These are phyloP conservation scores for Litchi chinensis DNA, from an alignment of 345 rosid species.

Conservation along the genomic window DNA sequence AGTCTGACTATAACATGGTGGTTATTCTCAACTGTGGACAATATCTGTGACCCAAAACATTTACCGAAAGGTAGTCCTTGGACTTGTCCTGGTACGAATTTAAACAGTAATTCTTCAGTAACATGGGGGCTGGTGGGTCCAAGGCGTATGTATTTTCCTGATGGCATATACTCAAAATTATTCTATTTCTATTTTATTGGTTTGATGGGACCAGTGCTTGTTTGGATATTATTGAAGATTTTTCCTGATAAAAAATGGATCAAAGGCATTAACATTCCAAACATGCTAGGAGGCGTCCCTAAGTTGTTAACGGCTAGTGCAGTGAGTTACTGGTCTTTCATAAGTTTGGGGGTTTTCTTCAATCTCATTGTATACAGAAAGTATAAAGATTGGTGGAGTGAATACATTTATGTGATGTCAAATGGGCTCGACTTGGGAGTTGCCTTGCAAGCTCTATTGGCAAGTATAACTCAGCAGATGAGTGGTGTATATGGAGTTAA, in stretches of 20 bases:
- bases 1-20: neutral
- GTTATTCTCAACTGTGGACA: neutral
- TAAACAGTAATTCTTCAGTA: neutral
- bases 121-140: conserved; percentile 22
- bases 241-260: conserved; percentile 10
- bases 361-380: too few relatives aligned
- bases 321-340: neutral
- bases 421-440: conserved; percentile 3
- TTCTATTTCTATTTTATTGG: too few relatives aligned
- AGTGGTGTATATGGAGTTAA: conserved; percentile 4
- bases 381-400: neutral
- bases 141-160: neutral
- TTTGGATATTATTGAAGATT: too few relatives aligned
- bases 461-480: neutral
- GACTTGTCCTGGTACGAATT: neutral
- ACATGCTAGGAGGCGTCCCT: neutral
- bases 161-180: too few relatives aligned
- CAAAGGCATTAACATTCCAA: neutral
- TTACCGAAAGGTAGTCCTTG: conserved; percentile 16
- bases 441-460: neutral
- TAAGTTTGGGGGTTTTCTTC: neutral
- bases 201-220: too few relatives aligned
- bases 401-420: conserved; percentile 7
- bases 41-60: neutral
- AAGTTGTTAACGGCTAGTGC: neutral